Percentiles rank a stretch among this genome's conserved stretches.
Evolutionary conservation across 202 grass and related monocot genomes (phyloP).

Genomic region (Carex sylvatica): DNA sequence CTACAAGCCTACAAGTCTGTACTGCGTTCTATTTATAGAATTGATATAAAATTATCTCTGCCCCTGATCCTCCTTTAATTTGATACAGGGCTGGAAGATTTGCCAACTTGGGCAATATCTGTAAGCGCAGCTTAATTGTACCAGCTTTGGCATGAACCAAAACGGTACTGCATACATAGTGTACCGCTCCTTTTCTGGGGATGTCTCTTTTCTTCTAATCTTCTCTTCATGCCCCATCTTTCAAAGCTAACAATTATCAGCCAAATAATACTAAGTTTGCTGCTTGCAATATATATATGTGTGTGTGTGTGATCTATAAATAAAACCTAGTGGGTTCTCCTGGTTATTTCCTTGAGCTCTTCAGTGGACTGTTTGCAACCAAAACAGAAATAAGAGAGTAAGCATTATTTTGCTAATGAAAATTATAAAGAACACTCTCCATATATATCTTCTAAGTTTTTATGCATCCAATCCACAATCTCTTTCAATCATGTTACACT

Average conservation of each 20-base stretch:
- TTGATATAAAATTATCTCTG: constrained; percentile 10
- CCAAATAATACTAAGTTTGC: too few species aligned
- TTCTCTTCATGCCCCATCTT: not conserved
- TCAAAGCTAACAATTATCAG: too few species aligned
- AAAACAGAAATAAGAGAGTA: too few species aligned
- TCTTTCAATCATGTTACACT: not conserved
- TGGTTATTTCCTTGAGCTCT: too few species aligned
- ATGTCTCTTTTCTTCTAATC: not conserved
- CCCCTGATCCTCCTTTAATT: not conserved
- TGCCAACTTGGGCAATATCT: not conserved
- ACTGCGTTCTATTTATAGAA: constrained; percentile 1
- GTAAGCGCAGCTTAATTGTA: not conserved
- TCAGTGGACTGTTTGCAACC: too few species aligned
- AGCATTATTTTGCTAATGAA: not conserved
- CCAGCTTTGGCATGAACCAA: not conserved
- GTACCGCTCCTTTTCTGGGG: not conserved
- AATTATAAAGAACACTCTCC: not conserved
- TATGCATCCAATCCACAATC: not conserved
- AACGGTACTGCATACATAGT: not conserved
- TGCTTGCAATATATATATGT: too few species aligned
- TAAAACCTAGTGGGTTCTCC: too few species aligned
- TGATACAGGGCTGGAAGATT: constrained; percentile 6
- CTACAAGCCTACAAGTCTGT: constrained; percentile 11
- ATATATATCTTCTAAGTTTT: not conserved
- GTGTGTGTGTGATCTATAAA: too few species aligned